Evolutionary conservation across 129 eudicot genomes (phyloP).

Genomic region (Ambrosia artemisiifolia): DNA sequence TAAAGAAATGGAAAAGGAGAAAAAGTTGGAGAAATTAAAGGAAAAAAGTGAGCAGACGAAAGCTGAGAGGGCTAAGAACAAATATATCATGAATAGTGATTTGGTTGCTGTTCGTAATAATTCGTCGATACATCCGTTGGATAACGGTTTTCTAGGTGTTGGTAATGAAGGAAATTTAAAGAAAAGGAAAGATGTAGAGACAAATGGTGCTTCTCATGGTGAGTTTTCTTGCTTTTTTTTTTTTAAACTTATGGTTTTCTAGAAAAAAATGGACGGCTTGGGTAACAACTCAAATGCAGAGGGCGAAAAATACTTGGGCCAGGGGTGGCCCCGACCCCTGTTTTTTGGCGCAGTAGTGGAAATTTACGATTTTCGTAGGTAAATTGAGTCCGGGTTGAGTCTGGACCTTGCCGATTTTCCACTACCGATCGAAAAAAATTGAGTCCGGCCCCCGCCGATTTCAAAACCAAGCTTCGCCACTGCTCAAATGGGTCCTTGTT

Average conservation of each 20-base stretch:
- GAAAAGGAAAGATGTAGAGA: constrained; percentile 58
- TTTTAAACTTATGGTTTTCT: not conserved
- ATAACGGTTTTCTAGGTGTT: constrained; percentile 25
- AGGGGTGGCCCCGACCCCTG: too few species aligned
- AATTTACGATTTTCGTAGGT: too few species aligned
- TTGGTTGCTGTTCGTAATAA: constrained; percentile 2
- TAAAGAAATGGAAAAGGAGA: constrained; percentile 40
- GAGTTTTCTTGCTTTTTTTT: constrained; percentile 31
- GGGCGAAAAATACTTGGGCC: too few species aligned
- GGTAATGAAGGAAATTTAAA: constrained; percentile 37
- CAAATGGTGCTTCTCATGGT: constrained; percentile 63
- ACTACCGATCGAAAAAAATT: too few species aligned
- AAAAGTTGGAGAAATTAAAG: constrained; percentile 40
- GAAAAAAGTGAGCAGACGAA: constrained; percentile 38
- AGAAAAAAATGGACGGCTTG: not conserved
- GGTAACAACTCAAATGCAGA: not conserved
- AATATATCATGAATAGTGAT: constrained; percentile 30
- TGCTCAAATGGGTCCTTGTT: not conserved
- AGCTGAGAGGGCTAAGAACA: constrained; percentile 31
- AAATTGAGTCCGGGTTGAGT: too few species aligned
- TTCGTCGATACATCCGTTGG: constrained; percentile 8
- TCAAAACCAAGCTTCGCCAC: too few species aligned
- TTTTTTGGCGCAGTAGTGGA: too few species aligned
- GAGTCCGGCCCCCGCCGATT: too few species aligned
- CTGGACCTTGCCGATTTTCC: too few species aligned